Conservation (phyloP, 257 asterid genomes). For the Linaria vulgaris region DNA sequence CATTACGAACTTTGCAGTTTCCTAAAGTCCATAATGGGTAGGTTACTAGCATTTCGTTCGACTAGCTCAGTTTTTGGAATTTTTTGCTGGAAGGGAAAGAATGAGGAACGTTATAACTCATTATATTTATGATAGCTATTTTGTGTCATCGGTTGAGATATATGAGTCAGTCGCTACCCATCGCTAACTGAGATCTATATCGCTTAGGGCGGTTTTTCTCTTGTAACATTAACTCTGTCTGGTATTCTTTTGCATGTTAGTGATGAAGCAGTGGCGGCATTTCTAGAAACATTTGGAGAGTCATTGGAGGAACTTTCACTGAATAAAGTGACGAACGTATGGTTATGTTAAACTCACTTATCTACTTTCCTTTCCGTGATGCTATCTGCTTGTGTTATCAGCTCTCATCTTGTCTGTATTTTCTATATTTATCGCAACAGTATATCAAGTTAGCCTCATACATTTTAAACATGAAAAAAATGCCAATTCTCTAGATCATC, state of each 20-base stretch:
- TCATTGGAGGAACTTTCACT: conserved; percentile 62
- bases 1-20: too few species aligned
- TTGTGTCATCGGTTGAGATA: not conserved
- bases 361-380: not conserved
- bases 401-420: too few species aligned
- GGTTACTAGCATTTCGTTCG: too few species aligned
- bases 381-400: not conserved
- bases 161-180: not conserved
- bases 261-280: conserved; percentile 80
- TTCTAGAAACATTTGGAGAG: conserved; percentile 71
- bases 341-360: conserved; percentile 42
- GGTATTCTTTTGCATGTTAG: conserved; percentile 16
- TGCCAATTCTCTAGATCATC: too few species aligned
- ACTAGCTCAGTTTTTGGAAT: too few species aligned
- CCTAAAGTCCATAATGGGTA: not conserved
- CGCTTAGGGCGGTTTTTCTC: not conserved
- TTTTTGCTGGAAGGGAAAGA: too few species aligned
- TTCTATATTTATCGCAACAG: too few species aligned
- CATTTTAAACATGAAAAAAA: too few species aligned
- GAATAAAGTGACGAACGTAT: conserved; percentile 54
- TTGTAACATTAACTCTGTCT: not conserved
- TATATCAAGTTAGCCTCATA: too few species aligned
- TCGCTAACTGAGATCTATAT: not conserved
- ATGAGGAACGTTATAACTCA: too few species aligned
- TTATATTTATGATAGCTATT: not conserved